Conservation (phyloP, 176 grass and related monocot genomes). For the Juncus effusus region DNA sequence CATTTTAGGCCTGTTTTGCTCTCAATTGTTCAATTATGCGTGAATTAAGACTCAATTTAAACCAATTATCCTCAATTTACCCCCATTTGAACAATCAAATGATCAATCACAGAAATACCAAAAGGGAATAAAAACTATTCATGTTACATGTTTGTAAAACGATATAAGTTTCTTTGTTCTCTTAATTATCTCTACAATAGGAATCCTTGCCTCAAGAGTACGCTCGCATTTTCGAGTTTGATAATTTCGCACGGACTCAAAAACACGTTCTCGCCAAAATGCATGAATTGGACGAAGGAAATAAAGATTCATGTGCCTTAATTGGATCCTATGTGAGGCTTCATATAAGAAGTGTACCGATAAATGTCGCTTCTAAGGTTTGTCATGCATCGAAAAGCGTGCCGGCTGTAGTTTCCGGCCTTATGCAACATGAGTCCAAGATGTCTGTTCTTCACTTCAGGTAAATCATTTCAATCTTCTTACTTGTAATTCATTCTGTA, state of each 20-base stretch:
- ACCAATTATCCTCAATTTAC: too few species aligned
- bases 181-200: slow-evolving; percentile 40
- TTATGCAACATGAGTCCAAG: slow-evolving; percentile 92
- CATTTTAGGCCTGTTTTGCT: too few species aligned
- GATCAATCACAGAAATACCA: too few species aligned
- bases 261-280: slow-evolving; percentile 69
- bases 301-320: slow-evolving; percentile 41
- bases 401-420: slow-evolving; percentile 51
- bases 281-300: slow-evolving; percentile 40
- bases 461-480: slow-evolving; percentile 33
- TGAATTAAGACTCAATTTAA: too few species aligned
- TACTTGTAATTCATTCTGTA: not conserved
- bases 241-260: slow-evolving; percentile 79
- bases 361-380: slow-evolving; percentile 56
- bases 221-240: slow-evolving; percentile 91
- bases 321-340: slow-evolving; percentile 71
- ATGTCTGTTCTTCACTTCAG: slow-evolving; percentile 96
- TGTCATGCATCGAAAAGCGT: slow-evolving; percentile 52
- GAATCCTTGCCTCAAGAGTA: slow-evolving; percentile 90
- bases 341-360: slow-evolving; percentile 63
- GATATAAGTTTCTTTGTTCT: not conserved
- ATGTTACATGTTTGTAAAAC: not conserved
- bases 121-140: not conserved
- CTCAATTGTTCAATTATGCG: too few species aligned
- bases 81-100: too few species aligned